Evolutionary conservation across 2,329 filamentous ascomycete species (phyloP).

Genomic region (Botrytis deweyae): DNA sequence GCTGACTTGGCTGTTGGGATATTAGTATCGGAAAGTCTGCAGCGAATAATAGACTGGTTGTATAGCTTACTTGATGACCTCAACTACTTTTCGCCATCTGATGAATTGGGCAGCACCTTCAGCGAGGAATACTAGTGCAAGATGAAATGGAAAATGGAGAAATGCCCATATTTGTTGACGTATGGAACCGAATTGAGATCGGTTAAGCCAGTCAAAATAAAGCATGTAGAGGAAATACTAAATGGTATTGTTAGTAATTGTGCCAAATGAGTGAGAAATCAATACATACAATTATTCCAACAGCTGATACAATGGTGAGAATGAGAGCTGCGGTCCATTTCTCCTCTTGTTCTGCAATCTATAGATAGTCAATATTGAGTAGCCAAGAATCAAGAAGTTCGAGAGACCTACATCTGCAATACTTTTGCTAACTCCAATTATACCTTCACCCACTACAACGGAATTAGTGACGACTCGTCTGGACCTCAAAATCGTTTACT

Average conservation of each 20-base stretch:
- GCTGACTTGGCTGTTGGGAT: background rate
- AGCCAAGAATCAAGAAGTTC: background rate
- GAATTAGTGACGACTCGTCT: background rate
- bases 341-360: conserved; percentile 4
- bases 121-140: conserved; percentile 54
- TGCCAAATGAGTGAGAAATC: too few species aligned
- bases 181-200: conserved; percentile 28
- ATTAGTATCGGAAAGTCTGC: background rate
- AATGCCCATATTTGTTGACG: conserved; percentile 43
- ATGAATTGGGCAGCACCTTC: conserved; percentile 45
- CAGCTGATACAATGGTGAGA: conserved; percentile 11
- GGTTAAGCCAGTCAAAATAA: conserved; percentile 32
- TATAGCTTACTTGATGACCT: conserved; percentile 24
- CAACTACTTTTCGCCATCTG: conserved; percentile 31
- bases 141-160: conserved; percentile 57
- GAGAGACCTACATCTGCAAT: conserved; percentile 27
- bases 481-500: background rate
- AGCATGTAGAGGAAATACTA: conserved; percentile 35
- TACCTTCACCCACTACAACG: conserved; percentile 31
- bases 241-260: background rate
- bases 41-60: accelerated
- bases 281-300: conserved; percentile 11
- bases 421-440: conserved; percentile 33
- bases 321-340: background rate
- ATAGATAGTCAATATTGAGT: background rate